Evolutionary conservation across 2,329 filamentous ascomycete species (phyloP), one percentile per base, ranked within the genome.

Genomic region (Mycosphaerella arachidis): DNA sequence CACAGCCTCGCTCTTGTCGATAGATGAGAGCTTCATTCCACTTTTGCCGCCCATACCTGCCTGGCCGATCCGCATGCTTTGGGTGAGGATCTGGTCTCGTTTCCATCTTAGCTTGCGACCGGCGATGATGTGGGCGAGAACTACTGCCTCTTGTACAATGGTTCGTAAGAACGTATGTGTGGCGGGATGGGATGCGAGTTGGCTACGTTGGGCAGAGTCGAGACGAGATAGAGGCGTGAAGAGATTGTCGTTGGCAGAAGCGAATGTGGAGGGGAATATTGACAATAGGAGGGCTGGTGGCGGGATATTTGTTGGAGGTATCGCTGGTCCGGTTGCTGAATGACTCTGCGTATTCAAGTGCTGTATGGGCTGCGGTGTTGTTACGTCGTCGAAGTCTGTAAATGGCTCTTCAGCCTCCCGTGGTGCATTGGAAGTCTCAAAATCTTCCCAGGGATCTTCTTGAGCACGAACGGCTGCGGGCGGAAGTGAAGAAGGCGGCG

Each of bases 41-140:
- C 82, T 87, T 54, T 77, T 74, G 68, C 90, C 91, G 56, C 86
- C 87, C 2, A 87, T 84, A 16, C 86, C 85, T 0, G 91, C 90
- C 20, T 84, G 84, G 0, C 86, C 85, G 62, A 97, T 96, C 58
- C 89, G 86, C 90, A 96, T 96, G 70, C 88, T 87, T 74, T 96
- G 91, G 1, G 90, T 85, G 12, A 97, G 79, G 63, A 91, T 86
- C 63, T 85, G 88, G 75, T 97, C 93, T 56, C 93, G 85, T 72
- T 96, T 93, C 93, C 93, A 97, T 58, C 93, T 88, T 55, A 89
- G 79, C 69, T 90, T 92, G 59, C 93, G 87, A 10, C 92, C 93
- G 1, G 90, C 89, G 59, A 97, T 86, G 53, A 97, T 83, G 48
- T 88, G 88, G n/a, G 86, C 90, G 27, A 88, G 86, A 10, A 91